Evolutionary conservation across 2,329 filamentous ascomycete species (phyloP).

Genomic region (Ustulina deusta): DNA sequence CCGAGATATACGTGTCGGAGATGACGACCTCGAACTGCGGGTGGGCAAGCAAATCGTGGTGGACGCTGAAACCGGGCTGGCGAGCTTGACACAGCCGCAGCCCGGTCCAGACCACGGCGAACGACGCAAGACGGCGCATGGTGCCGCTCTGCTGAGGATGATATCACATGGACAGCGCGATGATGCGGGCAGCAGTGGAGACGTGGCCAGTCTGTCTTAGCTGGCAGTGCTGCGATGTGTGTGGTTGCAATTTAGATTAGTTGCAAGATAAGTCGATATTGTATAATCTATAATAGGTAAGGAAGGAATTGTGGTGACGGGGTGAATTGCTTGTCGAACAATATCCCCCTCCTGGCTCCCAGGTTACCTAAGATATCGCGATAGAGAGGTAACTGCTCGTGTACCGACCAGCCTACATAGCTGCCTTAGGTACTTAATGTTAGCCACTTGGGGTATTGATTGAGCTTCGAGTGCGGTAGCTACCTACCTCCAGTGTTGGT

Average conservation of each 20-base stretch:
- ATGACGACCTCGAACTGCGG: constrained; percentile 91
- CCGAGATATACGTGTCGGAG: constrained; percentile 76
- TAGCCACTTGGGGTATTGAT: no score
- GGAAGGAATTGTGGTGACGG: no score
- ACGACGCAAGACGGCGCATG: constrained; percentile 66
- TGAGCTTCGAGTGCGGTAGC: no score
- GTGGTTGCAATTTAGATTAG: neutral
- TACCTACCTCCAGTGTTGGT: no score
- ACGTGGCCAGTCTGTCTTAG: constrained; percentile 35
- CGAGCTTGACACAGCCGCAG: constrained; percentile 62
- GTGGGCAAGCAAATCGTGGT: constrained; percentile 87
- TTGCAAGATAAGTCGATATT: no score
- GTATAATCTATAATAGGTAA: no score
- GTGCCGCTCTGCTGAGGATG: constrained; percentile 51
- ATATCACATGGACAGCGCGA: constrained; percentile 51
- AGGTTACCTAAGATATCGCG: no score
- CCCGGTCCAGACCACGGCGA: constrained; percentile 52
- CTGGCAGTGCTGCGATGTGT: neutral
- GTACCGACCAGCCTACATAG: no score
- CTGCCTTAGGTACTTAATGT: no score
- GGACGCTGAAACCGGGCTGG: constrained; percentile 78
- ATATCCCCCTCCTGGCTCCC: no score
- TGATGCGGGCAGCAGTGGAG: constrained; percentile 2
- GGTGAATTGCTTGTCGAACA: no score
- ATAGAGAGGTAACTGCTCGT: no score